These are phyloP conservation scores for Pseudogymnoascus sp. DNA, from an alignment of 2,329 filamentous ascomycete genomes.

Conservation along the genomic window DNA sequence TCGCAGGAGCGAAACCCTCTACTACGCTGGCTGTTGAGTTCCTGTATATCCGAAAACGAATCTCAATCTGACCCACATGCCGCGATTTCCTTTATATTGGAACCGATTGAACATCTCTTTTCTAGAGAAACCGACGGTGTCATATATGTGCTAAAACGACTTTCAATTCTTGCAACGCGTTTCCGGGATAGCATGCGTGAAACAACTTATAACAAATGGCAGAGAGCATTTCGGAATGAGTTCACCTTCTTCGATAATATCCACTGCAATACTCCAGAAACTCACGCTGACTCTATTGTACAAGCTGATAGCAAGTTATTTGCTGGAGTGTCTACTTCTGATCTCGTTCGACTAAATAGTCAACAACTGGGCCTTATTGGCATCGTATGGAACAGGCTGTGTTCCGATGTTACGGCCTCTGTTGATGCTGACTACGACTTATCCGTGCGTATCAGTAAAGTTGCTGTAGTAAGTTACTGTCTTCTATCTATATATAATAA, in stretches of 20 bases:
- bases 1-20: background rate
- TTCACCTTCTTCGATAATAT: background rate
- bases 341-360: background rate
- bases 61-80: background rate
- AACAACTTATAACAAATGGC: background rate
- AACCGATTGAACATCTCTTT: background rate
- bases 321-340: background rate
- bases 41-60: background rate
- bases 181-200: background rate
- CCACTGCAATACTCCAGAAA: background rate
- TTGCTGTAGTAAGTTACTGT: background rate
- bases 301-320: background rate
- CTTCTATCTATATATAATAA: background rate
- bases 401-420: background rate
- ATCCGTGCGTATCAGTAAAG: background rate
- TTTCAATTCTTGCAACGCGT: background rate
- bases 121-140: background rate
- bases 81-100: background rate
- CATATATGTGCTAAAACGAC: background rate
- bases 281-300: background rate
- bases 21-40: background rate
- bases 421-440: background rate
- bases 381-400: background rate
- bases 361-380: background rate
- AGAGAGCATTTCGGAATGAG: background rate